Conservation (phyloP, 345 rosid genomes). For the Kandelia obovata region DNA sequence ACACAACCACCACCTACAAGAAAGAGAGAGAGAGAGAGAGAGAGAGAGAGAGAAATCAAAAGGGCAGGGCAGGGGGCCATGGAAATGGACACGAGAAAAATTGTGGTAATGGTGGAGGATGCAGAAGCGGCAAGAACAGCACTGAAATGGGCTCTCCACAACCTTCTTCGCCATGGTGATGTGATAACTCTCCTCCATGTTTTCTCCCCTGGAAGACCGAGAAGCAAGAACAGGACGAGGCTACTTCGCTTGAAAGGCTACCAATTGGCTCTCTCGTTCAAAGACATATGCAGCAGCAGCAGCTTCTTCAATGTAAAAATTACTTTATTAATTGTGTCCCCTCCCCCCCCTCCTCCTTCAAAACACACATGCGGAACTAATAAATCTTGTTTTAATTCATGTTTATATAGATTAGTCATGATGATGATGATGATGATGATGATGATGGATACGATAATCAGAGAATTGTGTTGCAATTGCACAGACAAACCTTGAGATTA, state of each 20-base stretch:
- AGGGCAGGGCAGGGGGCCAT: background rate
- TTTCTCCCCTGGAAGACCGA: conserved; percentile 19
- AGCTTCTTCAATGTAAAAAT: conserved; percentile 36
- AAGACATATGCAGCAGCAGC: conserved; percentile 37
- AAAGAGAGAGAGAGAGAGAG: background rate
- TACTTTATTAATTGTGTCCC: too few relatives aligned
- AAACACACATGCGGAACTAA: background rate
- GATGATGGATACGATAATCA: conserved; percentile 6
- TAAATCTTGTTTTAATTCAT: background rate
- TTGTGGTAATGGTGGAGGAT: conserved; percentile 48
- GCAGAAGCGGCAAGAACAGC: conserved; percentile 44
- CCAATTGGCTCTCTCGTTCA: conserved; percentile 48
- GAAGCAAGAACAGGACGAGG: conserved; percentile 28
- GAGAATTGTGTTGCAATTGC: conserved; percentile 18
- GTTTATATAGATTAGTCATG: background rate
- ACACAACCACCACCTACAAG: background rate
- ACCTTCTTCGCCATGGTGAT: conserved; percentile 41
- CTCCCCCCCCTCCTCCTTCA: too few relatives aligned
- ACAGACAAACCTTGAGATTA: conserved; percentile 72
- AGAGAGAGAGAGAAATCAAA: background rate
- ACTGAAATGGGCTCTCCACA: conserved; percentile 46
- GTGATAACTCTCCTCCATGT: conserved; percentile 46
- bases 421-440: background rate
- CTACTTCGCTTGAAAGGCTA: conserved; percentile 40
- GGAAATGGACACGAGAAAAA: conserved; percentile 38